Percentiles rank a stretch among this genome's conserved stretches.
Evolutionary conservation across 768 basidiomycete species (phyloP).

Genomic region (Galerina marginata): DNA sequence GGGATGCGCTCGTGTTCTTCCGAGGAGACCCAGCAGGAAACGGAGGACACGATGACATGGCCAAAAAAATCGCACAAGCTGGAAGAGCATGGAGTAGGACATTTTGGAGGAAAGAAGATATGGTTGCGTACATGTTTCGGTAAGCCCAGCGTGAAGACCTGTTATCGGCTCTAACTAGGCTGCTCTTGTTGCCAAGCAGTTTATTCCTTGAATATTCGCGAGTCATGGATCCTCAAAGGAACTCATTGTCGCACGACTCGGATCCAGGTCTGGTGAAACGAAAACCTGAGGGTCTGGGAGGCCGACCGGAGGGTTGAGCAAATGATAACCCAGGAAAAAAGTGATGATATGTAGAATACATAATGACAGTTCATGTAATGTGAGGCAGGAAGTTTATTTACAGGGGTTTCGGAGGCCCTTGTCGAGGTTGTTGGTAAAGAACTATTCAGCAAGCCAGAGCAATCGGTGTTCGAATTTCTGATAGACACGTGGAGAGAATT

Average conservation of each 20-base stretch:
- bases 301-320: too few relatives aligned
- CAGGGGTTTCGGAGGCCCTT: too few relatives aligned
- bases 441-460: too few relatives aligned
- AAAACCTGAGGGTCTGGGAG: too few relatives aligned
- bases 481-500: too few relatives aligned
- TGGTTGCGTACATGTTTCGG: slow-evolving; percentile 64
- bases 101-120: slow-evolving; percentile 65
- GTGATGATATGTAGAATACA: too few relatives aligned
- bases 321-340: too few relatives aligned
- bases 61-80: slow-evolving; percentile 54
- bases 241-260: not conserved
- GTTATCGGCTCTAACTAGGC: not conserved
- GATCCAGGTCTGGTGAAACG: too few relatives aligned
- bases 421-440: too few relatives aligned
- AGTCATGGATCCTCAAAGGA: slow-evolving; percentile 13
- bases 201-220: slow-evolving; percentile 18
- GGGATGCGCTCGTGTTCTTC: slow-evolving; percentile 77
- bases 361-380: too few relatives aligned
- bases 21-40: slow-evolving; percentile 58
- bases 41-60: slow-evolving; percentile 63
- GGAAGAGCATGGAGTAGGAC: slow-evolving; percentile 61
- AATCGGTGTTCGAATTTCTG: too few relatives aligned
- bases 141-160: slow-evolving; percentile 24
- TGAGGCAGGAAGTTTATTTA: too few relatives aligned
- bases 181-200: not conserved